These are phyloP conservation scores for Cocos nucifera DNA, from an alignment of 176 grass and related monocot genomes.

Conservation along the genomic window DNA sequence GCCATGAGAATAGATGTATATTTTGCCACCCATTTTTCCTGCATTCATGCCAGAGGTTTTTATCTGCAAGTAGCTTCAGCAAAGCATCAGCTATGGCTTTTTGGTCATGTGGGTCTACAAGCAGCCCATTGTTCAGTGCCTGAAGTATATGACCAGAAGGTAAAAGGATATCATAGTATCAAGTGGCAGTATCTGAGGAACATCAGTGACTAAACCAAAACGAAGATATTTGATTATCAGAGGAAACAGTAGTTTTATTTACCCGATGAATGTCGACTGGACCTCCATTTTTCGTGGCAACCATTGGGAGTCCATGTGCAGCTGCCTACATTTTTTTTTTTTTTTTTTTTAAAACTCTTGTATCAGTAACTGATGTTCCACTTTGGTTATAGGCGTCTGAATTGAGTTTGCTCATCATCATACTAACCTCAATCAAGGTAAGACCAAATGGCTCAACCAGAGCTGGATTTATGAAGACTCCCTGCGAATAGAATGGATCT, in stretches of 20 bases:
- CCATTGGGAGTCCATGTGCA: conserved; percentile 15
- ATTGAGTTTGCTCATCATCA: no score
- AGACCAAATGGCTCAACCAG: conserved; percentile 20
- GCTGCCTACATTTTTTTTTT: neutral
- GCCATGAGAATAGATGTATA: conserved; percentile 77
- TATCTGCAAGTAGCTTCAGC: conserved; percentile 72
- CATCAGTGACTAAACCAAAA: no score
- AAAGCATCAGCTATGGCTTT: conserved; percentile 69
- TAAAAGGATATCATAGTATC: no score
- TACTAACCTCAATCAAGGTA: conserved; percentile 20
- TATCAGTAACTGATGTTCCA: no score
- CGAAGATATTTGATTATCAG: no score
- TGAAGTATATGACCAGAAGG: conserved; percentile 17
- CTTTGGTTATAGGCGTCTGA: no score
- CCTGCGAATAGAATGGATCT: conserved; percentile 1
- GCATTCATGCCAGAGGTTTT: conserved; percentile 56
- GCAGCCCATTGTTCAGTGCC: conserved; percentile 78
- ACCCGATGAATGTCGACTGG: conserved; percentile 20
- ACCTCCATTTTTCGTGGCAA: conserved; percentile 21
- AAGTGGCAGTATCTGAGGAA: no score
- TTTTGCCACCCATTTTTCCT: conserved; percentile 63
- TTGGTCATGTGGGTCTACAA: conserved; percentile 81
- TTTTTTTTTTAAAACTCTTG: no score
- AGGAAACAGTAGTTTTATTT: neutral
- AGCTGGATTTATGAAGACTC: conserved; percentile 22